Percentiles rank a stretch among this genome's conserved stretches.
Evolutionary conservation across 169 alveolate genomes (phyloP).

Genomic region (Theileria parva): DNA sequence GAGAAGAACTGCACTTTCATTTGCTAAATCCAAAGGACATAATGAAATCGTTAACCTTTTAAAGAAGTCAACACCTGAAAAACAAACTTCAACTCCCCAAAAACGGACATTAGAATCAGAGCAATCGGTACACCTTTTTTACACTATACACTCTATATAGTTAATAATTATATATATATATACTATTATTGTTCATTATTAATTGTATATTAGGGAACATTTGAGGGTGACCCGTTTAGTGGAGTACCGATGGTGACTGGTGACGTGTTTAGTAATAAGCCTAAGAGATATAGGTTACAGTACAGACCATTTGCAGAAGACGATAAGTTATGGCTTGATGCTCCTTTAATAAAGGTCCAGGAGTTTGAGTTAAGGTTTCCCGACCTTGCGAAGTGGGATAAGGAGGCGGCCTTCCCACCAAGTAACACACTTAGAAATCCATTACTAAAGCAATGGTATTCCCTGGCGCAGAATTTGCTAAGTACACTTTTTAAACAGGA

Average conservation of each 20-base stretch:
- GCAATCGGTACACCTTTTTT: neutral
- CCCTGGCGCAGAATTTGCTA: conserved; percentile 68
- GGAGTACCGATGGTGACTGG: conserved; percentile 52
- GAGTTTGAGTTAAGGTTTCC: conserved; percentile 83
- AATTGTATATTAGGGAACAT: conserved; percentile 19
- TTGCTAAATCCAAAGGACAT: conserved; percentile 88
- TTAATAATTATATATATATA: too few species aligned
- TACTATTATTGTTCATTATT: too few species aligned
- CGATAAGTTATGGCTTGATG: conserved; percentile 80
- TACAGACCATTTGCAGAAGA: conserved; percentile 78
- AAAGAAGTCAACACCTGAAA: conserved; percentile 46
- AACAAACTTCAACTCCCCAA: conserved; percentile 3
- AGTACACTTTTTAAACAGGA: conserved; percentile 79
- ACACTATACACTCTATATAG: too few species aligned
- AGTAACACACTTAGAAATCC: conserved; percentile 72
- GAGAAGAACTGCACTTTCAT: conserved; percentile 86
- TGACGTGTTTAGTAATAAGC: conserved; percentile 18
- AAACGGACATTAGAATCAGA: conserved; percentile 5
- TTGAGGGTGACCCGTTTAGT: conserved; percentile 4
- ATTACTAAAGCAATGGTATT: conserved; percentile 80
- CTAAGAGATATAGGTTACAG: conserved; percentile 77
- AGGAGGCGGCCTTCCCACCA: conserved; percentile 64
- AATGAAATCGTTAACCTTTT: conserved; percentile 81
- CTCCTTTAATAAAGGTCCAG: conserved; percentile 79
- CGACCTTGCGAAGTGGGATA: conserved; percentile 82